Evolutionary conservation across 2,329 filamentous ascomycete genomes (phyloP).

Genomic region (Harringtonia aguacate): DNA sequence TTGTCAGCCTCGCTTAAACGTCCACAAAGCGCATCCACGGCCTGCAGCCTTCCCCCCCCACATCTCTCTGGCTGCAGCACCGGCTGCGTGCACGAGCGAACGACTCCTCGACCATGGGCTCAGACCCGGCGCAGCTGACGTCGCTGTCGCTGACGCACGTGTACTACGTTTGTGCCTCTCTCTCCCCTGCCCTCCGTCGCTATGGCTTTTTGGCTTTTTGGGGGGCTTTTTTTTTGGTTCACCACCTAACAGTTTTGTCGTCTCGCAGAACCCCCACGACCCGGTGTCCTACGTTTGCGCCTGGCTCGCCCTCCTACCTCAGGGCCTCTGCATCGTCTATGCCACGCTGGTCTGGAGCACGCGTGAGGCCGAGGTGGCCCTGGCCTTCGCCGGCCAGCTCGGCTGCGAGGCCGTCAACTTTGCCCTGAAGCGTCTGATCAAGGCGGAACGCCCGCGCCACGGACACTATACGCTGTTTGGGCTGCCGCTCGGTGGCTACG

Average conservation of each 20-base stretch:
- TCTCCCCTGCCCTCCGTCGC: background rate
- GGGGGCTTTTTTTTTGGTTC: background rate
- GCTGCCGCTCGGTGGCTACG: background rate
- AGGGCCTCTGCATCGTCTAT: slow-evolving; percentile 84
- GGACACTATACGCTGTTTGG: slow-evolving; percentile 54
- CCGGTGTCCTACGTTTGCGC: slow-evolving; percentile 78
- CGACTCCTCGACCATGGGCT: slow-evolving; percentile 23
- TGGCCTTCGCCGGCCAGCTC: slow-evolving; percentile 90
- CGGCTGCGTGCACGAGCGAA: no score
- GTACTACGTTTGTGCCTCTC: slow-evolving; percentile 63
- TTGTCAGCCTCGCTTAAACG: no score
- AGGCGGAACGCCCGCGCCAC: slow-evolving; percentile 78
- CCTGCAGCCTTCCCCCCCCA: no score
- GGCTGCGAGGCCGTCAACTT: slow-evolving; percentile 89
- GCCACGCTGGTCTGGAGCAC: slow-evolving; percentile 83
- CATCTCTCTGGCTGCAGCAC: no score
- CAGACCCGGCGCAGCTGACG: slow-evolving; percentile 51
- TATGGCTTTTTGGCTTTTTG: background rate
- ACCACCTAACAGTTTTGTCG: no score
- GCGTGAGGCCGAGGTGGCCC: slow-evolving; percentile 75
- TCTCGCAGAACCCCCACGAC: slow-evolving; percentile 67
- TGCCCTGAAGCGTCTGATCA: slow-evolving; percentile 77
- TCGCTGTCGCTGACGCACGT: slow-evolving; percentile 93
- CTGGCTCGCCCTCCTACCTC: slow-evolving; percentile 87
- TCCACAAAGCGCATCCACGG: no score